These are phyloP conservation scores for Nannizziopsis arthrosporioides DNA, from an alignment of 2,329 filamentous ascomycete genomes.

Conservation along the genomic window DNA sequence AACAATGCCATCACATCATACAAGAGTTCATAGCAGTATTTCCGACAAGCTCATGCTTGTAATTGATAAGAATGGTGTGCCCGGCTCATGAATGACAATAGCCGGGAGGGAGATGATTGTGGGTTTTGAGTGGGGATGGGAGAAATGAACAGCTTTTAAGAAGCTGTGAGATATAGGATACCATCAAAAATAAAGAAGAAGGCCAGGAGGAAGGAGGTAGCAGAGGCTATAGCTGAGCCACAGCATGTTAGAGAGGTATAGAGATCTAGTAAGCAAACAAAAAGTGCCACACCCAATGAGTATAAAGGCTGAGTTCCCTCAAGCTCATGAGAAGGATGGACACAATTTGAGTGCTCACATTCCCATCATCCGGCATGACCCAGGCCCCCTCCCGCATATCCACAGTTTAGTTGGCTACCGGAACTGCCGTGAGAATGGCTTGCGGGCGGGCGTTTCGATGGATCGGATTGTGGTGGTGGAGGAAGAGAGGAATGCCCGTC, in stretches of 20 bases:
- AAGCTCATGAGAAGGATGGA: background rate
- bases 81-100: background rate
- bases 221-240: background rate
- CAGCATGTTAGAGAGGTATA: background rate
- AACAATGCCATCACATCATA: background rate
- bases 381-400: constrained; percentile 20
- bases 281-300: background rate
- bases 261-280: constrained; percentile 8
- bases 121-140: constrained; percentile 3
- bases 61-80: background rate
- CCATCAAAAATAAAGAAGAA: constrained; percentile 3
- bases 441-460: constrained; percentile 54
- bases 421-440: background rate
- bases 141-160: background rate
- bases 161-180: background rate
- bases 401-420: constrained; percentile 15
- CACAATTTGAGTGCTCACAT: constrained; percentile 8
- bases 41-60: background rate
- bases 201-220: background rate
- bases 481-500: constrained; percentile 38
- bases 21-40: background rate
- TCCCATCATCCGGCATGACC: constrained; percentile 14
- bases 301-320: background rate
- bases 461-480: constrained; percentile 42
- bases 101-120: background rate